Evolutionary conservation across 345 rosid genomes (phyloP).

Genomic region (Citrus unshiu): DNA sequence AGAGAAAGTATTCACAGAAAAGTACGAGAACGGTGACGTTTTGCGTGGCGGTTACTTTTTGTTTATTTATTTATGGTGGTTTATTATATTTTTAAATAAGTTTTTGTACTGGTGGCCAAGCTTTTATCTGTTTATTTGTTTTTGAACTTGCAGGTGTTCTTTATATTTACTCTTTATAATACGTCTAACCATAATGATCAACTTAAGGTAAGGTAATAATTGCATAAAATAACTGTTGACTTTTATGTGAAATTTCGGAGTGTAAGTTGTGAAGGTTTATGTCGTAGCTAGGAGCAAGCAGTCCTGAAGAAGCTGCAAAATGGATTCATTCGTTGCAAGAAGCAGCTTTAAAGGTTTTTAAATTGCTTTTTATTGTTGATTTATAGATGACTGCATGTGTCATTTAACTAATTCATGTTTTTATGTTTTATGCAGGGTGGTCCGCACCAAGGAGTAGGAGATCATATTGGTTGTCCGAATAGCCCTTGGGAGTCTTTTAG

Average conservation of each 20-base stretch:
- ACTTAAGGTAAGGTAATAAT: constrained; percentile 71
- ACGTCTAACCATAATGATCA: constrained; percentile 87
- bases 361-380: constrained; percentile 9
- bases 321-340: constrained; percentile 89
- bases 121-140: background rate
- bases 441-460: constrained; percentile 47
- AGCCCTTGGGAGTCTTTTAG: constrained; percentile 73
- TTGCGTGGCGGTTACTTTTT: background rate
- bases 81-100: background rate
- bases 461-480: constrained; percentile 50
- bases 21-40: constrained; percentile 37
- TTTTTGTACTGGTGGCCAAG: background rate
- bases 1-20: constrained; percentile 91
- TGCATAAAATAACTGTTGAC: background rate
- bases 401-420: constrained; percentile 21
- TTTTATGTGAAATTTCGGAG: constrained; percentile 17
- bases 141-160: constrained; percentile 63
- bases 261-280: constrained; percentile 25
- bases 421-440: constrained; percentile 48
- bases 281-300: constrained; percentile 82
- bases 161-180: constrained; percentile 80
- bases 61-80: background rate
- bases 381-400: background rate
- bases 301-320: constrained; percentile 94
- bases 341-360: constrained; percentile 66